Percentiles rank a stretch among this genome's conserved stretches.
Conservation (phyloP, 2,329 filamentous ascomycete species). For the Fusarium veterinarium region DNA sequence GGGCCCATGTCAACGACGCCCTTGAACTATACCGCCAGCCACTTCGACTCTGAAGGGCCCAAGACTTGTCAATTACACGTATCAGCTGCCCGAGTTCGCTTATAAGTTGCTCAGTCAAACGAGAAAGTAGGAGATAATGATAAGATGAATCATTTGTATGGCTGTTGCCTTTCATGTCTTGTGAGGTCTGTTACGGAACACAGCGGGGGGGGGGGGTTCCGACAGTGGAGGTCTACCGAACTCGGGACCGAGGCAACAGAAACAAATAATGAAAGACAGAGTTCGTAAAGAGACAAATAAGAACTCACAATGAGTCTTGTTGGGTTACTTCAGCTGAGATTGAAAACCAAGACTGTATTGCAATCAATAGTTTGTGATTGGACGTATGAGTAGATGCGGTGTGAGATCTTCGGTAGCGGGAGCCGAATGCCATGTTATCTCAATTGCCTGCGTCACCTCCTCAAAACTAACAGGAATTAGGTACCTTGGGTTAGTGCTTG, state of each 20-base stretch:
- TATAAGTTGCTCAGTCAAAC: no score
- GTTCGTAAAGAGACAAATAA: not conserved
- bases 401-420: not conserved
- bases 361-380: slow-evolving; percentile 1
- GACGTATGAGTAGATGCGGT: not conserved
- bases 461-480: not conserved
- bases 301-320: not conserved
- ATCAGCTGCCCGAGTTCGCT: not conserved
- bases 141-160: not conserved
- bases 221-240: not conserved
- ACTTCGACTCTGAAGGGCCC: not conserved
- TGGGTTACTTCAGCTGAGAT: not conserved
- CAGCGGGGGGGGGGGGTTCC: not conserved
- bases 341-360: not conserved
- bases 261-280: not conserved
- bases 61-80: not conserved
- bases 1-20: not conserved
- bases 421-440: slow-evolving; percentile 6
- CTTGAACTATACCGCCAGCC: slow-evolving; percentile 1
- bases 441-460: slow-evolving; percentile 7
- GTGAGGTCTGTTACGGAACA: not conserved
- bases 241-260: slow-evolving; percentile 3
- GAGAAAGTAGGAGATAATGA: no score
- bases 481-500: not conserved
- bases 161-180: not conserved